Conservation (phyloP, 1,284 basidiomycete species). For the Rhizoctonia solani region DNA sequence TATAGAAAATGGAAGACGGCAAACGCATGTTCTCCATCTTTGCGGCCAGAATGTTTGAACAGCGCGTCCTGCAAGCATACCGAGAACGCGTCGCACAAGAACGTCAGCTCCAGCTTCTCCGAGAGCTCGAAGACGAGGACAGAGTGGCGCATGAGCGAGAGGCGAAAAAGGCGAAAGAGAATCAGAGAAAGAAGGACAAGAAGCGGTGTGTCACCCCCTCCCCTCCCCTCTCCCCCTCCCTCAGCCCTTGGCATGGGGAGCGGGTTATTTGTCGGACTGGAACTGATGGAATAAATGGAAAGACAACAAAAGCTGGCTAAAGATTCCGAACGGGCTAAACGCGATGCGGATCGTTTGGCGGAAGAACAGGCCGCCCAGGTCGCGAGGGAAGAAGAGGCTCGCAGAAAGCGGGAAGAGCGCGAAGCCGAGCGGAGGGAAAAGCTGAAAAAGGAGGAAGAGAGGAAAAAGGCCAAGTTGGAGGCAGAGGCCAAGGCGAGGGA, state of each 20-base stretch:
- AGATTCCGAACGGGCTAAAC: slow-evolving; percentile 83
- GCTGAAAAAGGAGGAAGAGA: slow-evolving; percentile 80
- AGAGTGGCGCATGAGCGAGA: slow-evolving; percentile 79
- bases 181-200: slow-evolving; percentile 99
- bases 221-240: background rate
- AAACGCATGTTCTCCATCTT: slow-evolving; percentile 99
- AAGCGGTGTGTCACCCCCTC: slow-evolving; percentile 62
- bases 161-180: slow-evolving; percentile 93
- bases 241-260: no score
- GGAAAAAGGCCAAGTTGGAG: slow-evolving; percentile 61
- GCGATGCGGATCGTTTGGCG: slow-evolving; percentile 79
- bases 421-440: slow-evolving; percentile 75
- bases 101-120: slow-evolving; percentile 81
- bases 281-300: no score
- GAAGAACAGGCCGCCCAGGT: slow-evolving; percentile 75
- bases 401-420: slow-evolving; percentile 72
- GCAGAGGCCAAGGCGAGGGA: slow-evolving; percentile 60
- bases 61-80: slow-evolving; percentile 91
- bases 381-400: slow-evolving; percentile 65
- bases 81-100: slow-evolving; percentile 92
- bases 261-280: no score
- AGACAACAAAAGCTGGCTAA: slow-evolving; percentile 91
- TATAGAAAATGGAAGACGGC: slow-evolving; percentile 96
- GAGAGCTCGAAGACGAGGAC: slow-evolving; percentile 90
- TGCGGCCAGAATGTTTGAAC: slow-evolving; percentile 99